Percentiles rank a stretch among this genome's conserved stretches.
phyloP scores from a whole-genome alignment of 2,329 filamentous ascomycete species.

The Verticillium klebahnii region DNA sequence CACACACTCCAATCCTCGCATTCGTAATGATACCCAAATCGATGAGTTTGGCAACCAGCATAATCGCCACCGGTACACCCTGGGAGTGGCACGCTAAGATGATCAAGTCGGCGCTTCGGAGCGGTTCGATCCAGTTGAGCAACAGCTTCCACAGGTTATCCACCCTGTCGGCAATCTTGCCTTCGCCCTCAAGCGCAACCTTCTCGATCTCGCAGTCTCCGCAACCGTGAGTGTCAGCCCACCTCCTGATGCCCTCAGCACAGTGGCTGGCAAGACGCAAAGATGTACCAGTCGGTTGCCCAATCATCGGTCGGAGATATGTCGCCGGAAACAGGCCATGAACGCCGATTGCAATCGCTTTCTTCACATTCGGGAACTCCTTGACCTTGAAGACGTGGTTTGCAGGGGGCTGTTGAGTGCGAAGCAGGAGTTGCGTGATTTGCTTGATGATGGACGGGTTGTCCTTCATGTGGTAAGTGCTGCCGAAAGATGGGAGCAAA shows the following conservation, averaged over 20 bases:
- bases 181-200: slow-evolving; percentile 90
- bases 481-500: slow-evolving; percentile 63
- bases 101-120: slow-evolving; percentile 83
- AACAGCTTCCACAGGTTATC: slow-evolving; percentile 92
- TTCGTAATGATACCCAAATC: slow-evolving; percentile 78
- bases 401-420: slow-evolving; percentile 49
- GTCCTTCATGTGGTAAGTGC: slow-evolving; percentile 63
- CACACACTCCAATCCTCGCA: slow-evolving; percentile 80
- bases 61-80: slow-evolving; percentile 88
- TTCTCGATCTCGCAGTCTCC: slow-evolving; percentile 82
- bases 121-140: slow-evolving; percentile 89
- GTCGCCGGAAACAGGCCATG: slow-evolving; percentile 91
- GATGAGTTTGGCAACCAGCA: slow-evolving; percentile 89
- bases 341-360: slow-evolving; percentile 87
- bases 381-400: slow-evolving; percentile 70
- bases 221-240: slow-evolving; percentile 71
- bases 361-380: slow-evolving; percentile 69
- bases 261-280: slow-evolving; percentile 87
- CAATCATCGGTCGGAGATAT: slow-evolving; percentile 83
- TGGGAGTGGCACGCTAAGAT: slow-evolving; percentile 93
- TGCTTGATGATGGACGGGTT: slow-evolving; percentile 68
- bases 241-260: slow-evolving; percentile 76
- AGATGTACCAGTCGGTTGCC: slow-evolving; percentile 92
- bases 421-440: slow-evolving; percentile 53
- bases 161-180: slow-evolving; percentile 83